Base-by-base conservation (phyloP, 1,284 basidiomycete species). In the Tilletia horrida region DNA sequence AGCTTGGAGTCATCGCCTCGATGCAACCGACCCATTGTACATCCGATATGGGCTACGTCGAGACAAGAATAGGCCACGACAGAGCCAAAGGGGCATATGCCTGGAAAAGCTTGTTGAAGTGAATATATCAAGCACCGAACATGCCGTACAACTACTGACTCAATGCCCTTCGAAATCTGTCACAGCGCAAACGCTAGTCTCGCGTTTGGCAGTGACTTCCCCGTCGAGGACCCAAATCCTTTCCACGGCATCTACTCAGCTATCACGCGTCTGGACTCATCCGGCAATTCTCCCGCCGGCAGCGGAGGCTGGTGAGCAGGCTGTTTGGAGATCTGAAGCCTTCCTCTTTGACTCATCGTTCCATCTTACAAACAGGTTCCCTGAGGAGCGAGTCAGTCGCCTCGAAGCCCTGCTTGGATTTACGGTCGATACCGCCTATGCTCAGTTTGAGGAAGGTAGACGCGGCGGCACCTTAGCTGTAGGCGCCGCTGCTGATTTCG, bases 1-100 rank as follows among this genome's bases (percentile, higher is more conserved):
- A 83, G 55, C 84, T 95, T 11, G 91, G 91, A 75, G 91, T 96
- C 18, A 91, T 96, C 74, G 87, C 90, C 1, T 94, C 92, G 72
- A 91, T 94, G 27, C 94, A 97, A 77, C 93, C 94, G 0, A 95
- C 92, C 0, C 93, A 97, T 80, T 92, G 83, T 21, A 84, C 84
- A 86, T 4, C 16, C 6, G 16, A n/a, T 62, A 21, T 7, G 13
- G 9, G 1, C 27, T 27, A 13, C n/a, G n/a, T n/a, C n/a, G n/a
- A n/a, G n/a, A n/a, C n/a, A n/a, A n/a, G n/a, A n/a, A n/a, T n/a
- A n/a, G n/a, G n/a, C n/a, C n/a, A n/a, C n/a, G n/a, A n/a, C n/a
- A n/a, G n/a, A 23, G 89, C 93, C 67, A 13, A 64, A 16, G 89
- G 90, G 14, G 92, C 93, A 0, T 97, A 96, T 75, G 91, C 92